These are phyloP conservation scores for Sinapis alba DNA, from an alignment of 441 rosid genomes.

Conservation along the genomic window DNA sequence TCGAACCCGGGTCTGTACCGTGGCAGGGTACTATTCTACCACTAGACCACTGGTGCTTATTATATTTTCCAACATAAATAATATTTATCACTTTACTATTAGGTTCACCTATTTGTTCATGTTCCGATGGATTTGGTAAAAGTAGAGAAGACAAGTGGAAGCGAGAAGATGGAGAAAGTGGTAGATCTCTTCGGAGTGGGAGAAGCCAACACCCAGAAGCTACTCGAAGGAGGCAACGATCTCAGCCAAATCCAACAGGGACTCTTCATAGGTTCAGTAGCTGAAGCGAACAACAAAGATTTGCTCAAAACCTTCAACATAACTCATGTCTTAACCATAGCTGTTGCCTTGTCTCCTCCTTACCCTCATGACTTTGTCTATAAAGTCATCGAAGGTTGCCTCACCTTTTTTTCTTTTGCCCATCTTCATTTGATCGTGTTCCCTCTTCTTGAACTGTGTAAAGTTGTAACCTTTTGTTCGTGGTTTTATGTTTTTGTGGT, in stretches of 20 bases:
- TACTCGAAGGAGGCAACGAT: conserved; percentile 37
- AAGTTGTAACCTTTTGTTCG: neutral
- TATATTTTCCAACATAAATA: too few species aligned
- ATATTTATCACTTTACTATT: too few species aligned
- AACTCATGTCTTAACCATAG: conserved; percentile 39
- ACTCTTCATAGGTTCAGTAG: conserved; percentile 41
- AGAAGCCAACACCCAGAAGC: conserved; percentile 20
- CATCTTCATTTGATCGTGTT: neutral
- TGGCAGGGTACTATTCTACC: conserved; percentile 99
- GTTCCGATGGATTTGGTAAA: too few species aligned
- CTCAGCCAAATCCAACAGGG: conserved; percentile 38
- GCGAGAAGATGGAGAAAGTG: conserved; percentile 35
- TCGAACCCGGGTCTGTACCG: conserved; percentile 98
- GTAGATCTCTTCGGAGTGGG: conserved; percentile 29
- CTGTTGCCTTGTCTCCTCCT: conserved; percentile 32
- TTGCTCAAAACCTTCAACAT: conserved; percentile 34
- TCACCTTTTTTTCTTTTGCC: neutral
- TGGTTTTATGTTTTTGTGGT: too few species aligned
- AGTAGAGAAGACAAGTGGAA: neutral
- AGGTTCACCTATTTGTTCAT: neutral
- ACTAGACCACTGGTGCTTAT: conserved; percentile 85
- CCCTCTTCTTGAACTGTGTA: neutral
- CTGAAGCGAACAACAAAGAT: conserved; percentile 38
- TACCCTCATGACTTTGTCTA: conserved; percentile 35
- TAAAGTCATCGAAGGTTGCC: conserved; percentile 37